phyloP scores from a whole-genome alignment of 495 filamentous ascomycete species.

The Hyaloscypha finlandica region DNA sequence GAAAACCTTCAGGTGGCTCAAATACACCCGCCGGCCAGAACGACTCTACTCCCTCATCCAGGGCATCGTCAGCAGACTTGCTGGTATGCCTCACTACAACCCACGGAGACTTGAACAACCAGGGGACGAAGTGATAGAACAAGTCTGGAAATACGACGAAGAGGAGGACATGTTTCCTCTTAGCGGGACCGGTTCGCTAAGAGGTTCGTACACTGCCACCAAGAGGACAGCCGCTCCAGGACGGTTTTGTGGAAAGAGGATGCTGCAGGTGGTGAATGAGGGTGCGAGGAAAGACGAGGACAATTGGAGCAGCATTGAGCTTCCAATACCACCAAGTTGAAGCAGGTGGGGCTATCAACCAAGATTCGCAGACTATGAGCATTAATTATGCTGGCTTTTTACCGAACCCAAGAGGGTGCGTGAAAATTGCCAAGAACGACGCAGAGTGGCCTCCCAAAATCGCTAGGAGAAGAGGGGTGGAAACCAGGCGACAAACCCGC shows the following conservation, averaged over 20 bases:
- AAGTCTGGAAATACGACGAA: background rate
- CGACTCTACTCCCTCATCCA: background rate
- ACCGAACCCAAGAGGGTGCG: no score
- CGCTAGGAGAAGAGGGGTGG: no score
- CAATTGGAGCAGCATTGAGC: background rate
- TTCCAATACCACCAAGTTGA: background rate
- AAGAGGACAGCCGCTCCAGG: background rate
- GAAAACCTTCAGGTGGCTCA: background rate
- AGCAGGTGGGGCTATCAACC: background rate
- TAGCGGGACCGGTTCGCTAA: background rate
- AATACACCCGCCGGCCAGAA: background rate
- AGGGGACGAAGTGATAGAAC: background rate
- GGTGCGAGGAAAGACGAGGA: background rate
- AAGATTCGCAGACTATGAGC: no score
- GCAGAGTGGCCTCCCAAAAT: no score
- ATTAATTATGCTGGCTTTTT: no score
- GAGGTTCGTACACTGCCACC: background rate
- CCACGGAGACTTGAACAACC: background rate
- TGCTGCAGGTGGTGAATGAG: background rate
- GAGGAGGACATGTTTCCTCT: background rate
- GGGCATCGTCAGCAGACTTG: background rate
- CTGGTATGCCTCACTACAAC: background rate
- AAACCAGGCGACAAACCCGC: no score
- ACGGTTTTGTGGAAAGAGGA: background rate
- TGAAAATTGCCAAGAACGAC: no score